These are phyloP conservation scores for Phytopythium boreale DNA, from an alignment of 352 stramenopile species.

Conservation along the genomic window DNA sequence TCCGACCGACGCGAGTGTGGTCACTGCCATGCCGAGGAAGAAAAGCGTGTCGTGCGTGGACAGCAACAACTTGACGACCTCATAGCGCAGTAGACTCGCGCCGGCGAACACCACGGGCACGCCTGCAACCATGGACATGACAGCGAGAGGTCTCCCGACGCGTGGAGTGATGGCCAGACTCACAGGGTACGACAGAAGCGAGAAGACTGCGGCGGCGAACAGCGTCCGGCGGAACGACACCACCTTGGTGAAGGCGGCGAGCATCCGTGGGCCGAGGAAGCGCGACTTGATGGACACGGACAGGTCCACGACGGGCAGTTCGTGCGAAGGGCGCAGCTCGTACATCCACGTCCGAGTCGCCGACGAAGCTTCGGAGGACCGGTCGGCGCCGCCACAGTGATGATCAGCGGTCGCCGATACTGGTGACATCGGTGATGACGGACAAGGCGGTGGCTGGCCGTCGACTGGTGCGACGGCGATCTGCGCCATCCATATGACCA, in stretches of 20 bases:
- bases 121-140: constrained; percentile 1
- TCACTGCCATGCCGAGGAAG: constrained; percentile 2
- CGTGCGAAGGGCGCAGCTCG: constrained; percentile 1
- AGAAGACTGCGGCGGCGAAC: not conserved
- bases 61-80: constrained; percentile 9
- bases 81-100: constrained; percentile 8
- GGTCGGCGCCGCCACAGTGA: not conserved
- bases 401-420: not conserved
- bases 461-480: not conserved
- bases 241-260: constrained; percentile 3
- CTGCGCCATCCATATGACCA: not conserved
- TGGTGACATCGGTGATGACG: not conserved
- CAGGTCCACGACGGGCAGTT: constrained; percentile 13
- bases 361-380: not conserved
- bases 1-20: constrained; percentile 3
- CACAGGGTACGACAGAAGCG: constrained; percentile 7
- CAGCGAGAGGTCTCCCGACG: not conserved
- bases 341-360: constrained; percentile 1
- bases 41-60: constrained; percentile 15
- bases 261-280: constrained; percentile 5
- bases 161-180: not conserved
- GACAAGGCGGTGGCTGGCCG: not conserved
- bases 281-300: constrained; percentile 20
- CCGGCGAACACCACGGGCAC: not conserved
- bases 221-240: not conserved